Base-by-base conservation (phyloP, 2,329 filamentous ascomycete species). In the Colletotrichum lupini region DNA sequence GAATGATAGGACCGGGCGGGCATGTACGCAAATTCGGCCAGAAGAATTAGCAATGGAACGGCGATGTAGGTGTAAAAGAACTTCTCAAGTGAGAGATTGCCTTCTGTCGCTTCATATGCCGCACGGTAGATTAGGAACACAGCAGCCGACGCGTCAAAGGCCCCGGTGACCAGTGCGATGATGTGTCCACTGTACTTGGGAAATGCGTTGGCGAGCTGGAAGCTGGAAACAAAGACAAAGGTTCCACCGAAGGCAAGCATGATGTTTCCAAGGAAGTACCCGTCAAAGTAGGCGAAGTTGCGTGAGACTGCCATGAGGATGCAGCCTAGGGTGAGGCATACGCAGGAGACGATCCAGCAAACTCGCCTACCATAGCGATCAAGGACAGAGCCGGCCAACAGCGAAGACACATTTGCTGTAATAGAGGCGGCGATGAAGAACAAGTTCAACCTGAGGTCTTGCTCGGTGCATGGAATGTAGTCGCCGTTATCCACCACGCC, bases 351-450 rank as follows among this genome's bases (percentile, higher is more conserved):
- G 19, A 95, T 85, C 8, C 93, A 93, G 77, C 93, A 93, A 5
- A 93, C 87, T 69, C 93, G 89, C n/a, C 95, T 95, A 1, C 95
- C 95, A 79, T 90, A 95, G 75, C 91, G 88, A 82, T 98, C 95
- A 26, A 98, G 88, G 56, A 97, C 92, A 2, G 94, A 93, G 56
- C 95, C 95, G 9, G 97, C 91, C 2, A 95, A 93, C 8, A 98
- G 87, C 11, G 95, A 95, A 52, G 92, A 94, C 16, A 97, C 93
- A 78, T 98, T 98, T 46, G 95, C 97, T 6, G 90, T 93, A 11
- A 97, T 95, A 14, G 95, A 95, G 11, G 95, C 95, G 53, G 95
- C 89, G 11, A 95, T 97, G 86, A 98, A 98, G 93, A 97, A 97
- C 76, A 98, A 85, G 81, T 98, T 98, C 67, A 98, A 87, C 69